phyloP scores from a whole-genome alignment of 2,329 filamentous ascomycete species.

The Dryadomyces quercus-mongolicae region DNA sequence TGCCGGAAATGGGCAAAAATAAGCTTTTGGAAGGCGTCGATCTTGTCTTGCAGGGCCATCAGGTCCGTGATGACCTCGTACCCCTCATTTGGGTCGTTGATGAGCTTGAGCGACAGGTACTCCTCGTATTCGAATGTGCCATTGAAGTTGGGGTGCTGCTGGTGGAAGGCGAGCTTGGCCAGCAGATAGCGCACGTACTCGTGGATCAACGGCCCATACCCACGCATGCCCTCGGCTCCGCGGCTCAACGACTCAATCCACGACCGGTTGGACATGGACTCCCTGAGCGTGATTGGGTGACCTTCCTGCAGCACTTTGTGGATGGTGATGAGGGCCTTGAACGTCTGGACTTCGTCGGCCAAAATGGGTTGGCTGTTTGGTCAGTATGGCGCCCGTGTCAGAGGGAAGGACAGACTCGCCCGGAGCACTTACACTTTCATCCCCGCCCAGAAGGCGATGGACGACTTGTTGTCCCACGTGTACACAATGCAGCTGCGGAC shows the following conservation, averaged over 20 bases:
- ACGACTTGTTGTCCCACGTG: constrained; percentile 98
- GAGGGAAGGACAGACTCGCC: neutral
- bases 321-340: constrained; percentile 93
- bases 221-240: constrained; percentile 77
- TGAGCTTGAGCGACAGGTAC: constrained; percentile 94
- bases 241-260: constrained; percentile 92
- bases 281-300: constrained; percentile 74
- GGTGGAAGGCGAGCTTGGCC: constrained; percentile 91
- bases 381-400: neutral
- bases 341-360: constrained; percentile 96
- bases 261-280: constrained; percentile 75
- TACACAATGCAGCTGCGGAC: constrained; percentile 96
- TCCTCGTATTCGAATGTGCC: constrained; percentile 98
- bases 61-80: constrained; percentile 94
- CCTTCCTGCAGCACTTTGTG: constrained; percentile 98
- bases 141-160: constrained; percentile 95
- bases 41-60: constrained; percentile 95
- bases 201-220: constrained; percentile 83
- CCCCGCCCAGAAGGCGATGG: constrained; percentile 87
- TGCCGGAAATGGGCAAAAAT: constrained; percentile 94
- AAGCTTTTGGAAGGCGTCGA: constrained; percentile 95
- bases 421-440: constrained; percentile 74
- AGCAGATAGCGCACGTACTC: constrained; percentile 96
- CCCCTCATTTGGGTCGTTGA: constrained; percentile 97
- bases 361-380: constrained; percentile 75